phyloP scores from a whole-genome alignment of 2,329 filamentous ascomycete genomes.

The Seiridium unicorne region DNA sequence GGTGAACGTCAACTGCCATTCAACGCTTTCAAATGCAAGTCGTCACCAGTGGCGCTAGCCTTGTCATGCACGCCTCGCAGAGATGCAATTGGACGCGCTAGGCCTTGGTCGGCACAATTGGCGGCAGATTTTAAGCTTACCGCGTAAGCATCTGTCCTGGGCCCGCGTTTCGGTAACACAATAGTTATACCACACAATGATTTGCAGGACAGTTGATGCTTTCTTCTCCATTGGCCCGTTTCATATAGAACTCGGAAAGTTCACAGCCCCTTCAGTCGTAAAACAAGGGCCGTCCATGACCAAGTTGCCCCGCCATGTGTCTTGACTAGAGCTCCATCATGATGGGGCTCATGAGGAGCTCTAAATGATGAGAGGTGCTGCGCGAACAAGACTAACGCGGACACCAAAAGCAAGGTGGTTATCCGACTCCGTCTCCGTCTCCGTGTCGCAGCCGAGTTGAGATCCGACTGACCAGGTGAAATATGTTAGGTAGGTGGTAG shows the following conservation, averaged over 20 bases:
- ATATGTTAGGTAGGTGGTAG: no score
- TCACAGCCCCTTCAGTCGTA: no score
- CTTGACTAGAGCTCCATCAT: no score
- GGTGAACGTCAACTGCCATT: neutral
- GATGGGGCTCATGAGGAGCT: no score
- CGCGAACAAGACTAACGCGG: neutral
- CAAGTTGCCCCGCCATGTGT: no score
- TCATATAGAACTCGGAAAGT: no score
- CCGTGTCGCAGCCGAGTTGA: neutral
- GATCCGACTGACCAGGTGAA: neutral
- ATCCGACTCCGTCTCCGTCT: neutral
- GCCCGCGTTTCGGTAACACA: neutral
- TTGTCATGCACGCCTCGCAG: neutral
- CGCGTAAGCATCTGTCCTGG: neutral
- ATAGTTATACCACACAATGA: neutral
- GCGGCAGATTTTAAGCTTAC: neutral
- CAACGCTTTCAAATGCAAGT: conserved; percentile 2
- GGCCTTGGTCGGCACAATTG: neutral
- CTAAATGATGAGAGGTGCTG: no score
- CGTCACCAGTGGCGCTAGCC: conserved; percentile 5
- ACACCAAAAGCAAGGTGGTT: neutral
- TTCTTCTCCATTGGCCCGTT: no score
- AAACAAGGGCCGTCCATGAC: no score
- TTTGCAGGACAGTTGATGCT: neutral
- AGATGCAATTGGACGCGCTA: neutral